Conservation (phyloP, 2,329 filamentous ascomycete genomes). For the Botrytis aclada region DNA sequence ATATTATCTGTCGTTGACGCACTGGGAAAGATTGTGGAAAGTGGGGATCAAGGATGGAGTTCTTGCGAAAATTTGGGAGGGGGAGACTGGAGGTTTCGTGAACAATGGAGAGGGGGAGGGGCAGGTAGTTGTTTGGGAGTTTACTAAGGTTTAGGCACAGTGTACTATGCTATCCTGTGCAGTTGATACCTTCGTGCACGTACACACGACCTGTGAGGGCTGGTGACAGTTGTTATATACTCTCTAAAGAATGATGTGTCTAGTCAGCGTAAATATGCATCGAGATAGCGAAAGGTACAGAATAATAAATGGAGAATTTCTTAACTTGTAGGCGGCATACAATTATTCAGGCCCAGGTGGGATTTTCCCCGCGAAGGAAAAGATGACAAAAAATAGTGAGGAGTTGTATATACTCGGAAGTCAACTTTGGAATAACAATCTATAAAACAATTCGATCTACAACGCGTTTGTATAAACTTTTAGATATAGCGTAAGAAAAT, state of each 20-base stretch:
- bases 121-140: constrained; percentile 3
- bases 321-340: neutral
- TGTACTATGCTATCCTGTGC: neutral
- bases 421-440: neutral
- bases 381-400: neutral
- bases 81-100: neutral
- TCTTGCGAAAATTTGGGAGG: constrained; percentile 3
- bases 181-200: too few species aligned
- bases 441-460: neutral
- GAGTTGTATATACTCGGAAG: neutral
- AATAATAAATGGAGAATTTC: neutral
- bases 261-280: neutral
- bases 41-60: neutral
- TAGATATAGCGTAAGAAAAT: too few species aligned
- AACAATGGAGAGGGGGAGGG: neutral
- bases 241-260: neutral
- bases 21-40: constrained; percentile 1
- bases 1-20: neutral
- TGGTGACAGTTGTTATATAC: neutral
- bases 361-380: fast-evolving
- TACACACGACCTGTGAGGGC: neutral
- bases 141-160: neutral
- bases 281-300: neutral
- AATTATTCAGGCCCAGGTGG: too few species aligned
- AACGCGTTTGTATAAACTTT: too few species aligned